Evolutionary conservation across 805 yeast species (phyloP).

Genomic region (Ascoidea tarda): DNA sequence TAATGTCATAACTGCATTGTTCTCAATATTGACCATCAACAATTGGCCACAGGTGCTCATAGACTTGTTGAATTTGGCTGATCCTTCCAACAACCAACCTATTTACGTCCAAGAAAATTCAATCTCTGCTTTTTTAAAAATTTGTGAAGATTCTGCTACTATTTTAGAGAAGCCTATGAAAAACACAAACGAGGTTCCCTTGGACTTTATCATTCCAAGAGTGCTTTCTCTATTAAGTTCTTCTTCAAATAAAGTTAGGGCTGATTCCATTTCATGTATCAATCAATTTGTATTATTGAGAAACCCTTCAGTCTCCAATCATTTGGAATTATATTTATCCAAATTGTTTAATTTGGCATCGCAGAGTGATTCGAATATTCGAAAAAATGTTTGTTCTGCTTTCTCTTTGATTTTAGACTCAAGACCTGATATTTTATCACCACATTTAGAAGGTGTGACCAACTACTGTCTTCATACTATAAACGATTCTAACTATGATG

Average conservation of each 20-base stretch:
- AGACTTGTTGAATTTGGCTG: slow-evolving; percentile 48
- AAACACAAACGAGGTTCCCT: slow-evolving; percentile 53
- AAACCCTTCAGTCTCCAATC: slow-evolving; percentile 47
- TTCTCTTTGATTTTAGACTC: slow-evolving; percentile 59
- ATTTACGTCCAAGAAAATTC: slow-evolving; percentile 52
- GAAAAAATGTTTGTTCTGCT: slow-evolving; percentile 65
- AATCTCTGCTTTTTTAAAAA: slow-evolving; percentile 66
- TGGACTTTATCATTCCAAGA: slow-evolving; percentile 50
- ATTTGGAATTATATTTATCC: slow-evolving; percentile 50
- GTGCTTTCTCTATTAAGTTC: slow-evolving; percentile 38
- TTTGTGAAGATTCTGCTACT: slow-evolving; percentile 76
- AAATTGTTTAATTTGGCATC: slow-evolving; percentile 58
- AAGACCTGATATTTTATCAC: slow-evolving; percentile 66
- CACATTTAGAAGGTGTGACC: slow-evolving; percentile 78
- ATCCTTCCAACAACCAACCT: slow-evolving; percentile 26
- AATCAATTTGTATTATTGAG: slow-evolving; percentile 62
- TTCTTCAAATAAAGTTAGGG: slow-evolving; percentile 34
- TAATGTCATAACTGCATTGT: slow-evolving; percentile 73
- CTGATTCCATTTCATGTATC: slow-evolving; percentile 55
- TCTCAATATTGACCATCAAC: slow-evolving; percentile 47
- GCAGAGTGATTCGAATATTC: slow-evolving; percentile 40
- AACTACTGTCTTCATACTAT: slow-evolving; percentile 73
- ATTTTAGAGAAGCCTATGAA: slow-evolving; percentile 32
- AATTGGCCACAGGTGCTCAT: slow-evolving; percentile 70
- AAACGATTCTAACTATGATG: slow-evolving; percentile 48